These are phyloP conservation scores for Stygiomarasmius scandens DNA, from an alignment of 1,284 basidiomycete species.

Conservation along the genomic window DNA sequence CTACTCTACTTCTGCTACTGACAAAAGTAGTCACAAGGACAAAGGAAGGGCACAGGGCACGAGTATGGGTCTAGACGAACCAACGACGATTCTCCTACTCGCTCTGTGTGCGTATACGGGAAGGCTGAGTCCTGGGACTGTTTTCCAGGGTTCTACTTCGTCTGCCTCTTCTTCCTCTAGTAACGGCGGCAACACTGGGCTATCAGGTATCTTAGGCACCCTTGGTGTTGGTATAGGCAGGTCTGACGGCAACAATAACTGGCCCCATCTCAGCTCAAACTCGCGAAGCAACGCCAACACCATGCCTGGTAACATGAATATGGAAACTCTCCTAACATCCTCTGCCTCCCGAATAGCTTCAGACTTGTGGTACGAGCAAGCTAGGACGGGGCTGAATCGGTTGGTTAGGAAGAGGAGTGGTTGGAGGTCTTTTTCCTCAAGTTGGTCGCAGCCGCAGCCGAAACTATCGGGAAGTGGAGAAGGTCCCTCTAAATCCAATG, in stretches of 20 bases:
- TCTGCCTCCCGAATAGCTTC: constrained; percentile 25
- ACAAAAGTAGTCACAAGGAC: no score
- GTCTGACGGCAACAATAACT: no score
- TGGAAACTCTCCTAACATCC: neutral
- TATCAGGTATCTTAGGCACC: no score
- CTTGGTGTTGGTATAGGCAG: no score
- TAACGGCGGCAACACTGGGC: no score
- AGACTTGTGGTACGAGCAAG: constrained; percentile 29
- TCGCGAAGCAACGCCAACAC: no score
- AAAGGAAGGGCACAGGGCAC: neutral
- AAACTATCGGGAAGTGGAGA: no score
- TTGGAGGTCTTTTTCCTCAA: no score
- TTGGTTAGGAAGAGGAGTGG: constrained; percentile 20
- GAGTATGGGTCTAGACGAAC: neutral
- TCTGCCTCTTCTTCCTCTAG: constrained; percentile 16
- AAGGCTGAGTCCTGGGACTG: constrained; percentile 13
- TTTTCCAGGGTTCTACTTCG: neutral
- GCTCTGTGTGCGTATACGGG: constrained; percentile 31
- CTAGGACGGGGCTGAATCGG: constrained; percentile 16
- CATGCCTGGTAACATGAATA: neutral
- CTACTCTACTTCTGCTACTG: no score
- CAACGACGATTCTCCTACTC: constrained; percentile 22
- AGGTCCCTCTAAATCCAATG: no score
- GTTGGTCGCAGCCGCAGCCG: no score
- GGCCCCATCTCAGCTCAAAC: no score